Conservation (phyloP, 73 alveolate species). For the Paramecium primaurelia region DNA sequence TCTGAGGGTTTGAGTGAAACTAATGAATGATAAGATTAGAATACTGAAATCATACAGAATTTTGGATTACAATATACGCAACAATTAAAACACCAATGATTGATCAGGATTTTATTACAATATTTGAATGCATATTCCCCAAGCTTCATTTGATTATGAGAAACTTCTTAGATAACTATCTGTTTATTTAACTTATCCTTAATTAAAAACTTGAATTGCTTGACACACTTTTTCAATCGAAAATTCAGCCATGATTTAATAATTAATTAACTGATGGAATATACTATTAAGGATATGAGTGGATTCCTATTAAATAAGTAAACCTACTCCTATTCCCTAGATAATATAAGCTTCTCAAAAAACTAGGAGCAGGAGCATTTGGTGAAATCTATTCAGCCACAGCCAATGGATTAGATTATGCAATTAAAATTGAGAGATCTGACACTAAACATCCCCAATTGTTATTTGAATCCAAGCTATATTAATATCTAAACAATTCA, state of each 20-base stretch:
- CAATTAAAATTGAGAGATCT: constrained; percentile 81
- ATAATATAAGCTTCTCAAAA: constrained; percentile 61
- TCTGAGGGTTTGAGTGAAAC: background rate
- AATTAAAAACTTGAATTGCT: background rate
- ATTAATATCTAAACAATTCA: constrained; percentile 54
- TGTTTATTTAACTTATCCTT: background rate
- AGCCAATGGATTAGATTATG: constrained; percentile 80
- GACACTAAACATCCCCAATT: constrained; percentile 90
- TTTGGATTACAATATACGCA: constrained; percentile 5
- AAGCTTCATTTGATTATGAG: constrained; percentile 11
- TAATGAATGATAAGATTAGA: background rate
- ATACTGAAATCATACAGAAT: constrained; percentile 14
- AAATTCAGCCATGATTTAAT: constrained; percentile 35
- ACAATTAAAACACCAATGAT: background rate
- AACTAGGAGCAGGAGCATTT: constrained; percentile 92
- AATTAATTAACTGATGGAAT: constrained; percentile 36
- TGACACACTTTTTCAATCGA: constrained; percentile 24
- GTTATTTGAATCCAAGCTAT: constrained; percentile 90
- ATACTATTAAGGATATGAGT: constrained; percentile 33
- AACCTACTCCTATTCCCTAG: background rate
- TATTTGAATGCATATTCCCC: background rate
- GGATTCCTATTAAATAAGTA: background rate
- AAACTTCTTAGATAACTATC: background rate
- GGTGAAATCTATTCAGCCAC: constrained; percentile 87
- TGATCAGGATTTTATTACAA: background rate